Evolutionary conservation across 352 stramenopile species (phyloP).

Genomic region (Phytophthora colocasiae): DNA sequence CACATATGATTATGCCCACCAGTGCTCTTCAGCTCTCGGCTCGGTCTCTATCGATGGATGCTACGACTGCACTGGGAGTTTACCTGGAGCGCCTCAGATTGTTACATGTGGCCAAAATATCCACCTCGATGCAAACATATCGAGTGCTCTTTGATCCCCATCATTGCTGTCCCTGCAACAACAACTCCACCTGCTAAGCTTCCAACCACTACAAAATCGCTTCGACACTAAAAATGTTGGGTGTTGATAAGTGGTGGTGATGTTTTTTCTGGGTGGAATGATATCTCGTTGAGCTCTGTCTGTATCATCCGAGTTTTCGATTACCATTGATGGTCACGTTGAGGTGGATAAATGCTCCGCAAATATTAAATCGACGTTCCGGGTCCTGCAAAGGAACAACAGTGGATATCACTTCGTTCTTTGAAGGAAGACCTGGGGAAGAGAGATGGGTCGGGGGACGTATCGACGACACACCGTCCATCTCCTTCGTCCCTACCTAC

Average conservation of each 20-base stretch:
- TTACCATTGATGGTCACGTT: conserved; percentile 55
- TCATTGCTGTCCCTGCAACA: conserved; percentile 16
- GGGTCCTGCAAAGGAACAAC: conserved; percentile 58
- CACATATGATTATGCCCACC: conserved; percentile 51
- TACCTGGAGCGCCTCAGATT: conserved; percentile 49
- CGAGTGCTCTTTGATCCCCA: conserved; percentile 36
- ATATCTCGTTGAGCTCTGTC: conserved; percentile 58
- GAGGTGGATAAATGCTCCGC: conserved; percentile 53
- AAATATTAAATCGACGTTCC: conserved; percentile 53
- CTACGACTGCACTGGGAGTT: conserved; percentile 52
- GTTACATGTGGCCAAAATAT: conserved; percentile 51
- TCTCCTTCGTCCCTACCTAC: conserved; percentile 30
- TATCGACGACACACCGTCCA: conserved; percentile 18
- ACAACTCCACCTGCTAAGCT: conserved; percentile 9
- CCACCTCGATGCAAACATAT: conserved; percentile 61
- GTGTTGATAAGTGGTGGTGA: conserved; percentile 59
- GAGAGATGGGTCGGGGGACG: conserved; percentile 8
- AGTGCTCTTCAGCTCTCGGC: conserved; percentile 46
- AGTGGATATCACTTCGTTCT: conserved; percentile 29
- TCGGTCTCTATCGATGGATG: conserved; percentile 62
- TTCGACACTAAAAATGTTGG: conserved; percentile 50
- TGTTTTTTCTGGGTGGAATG: conserved; percentile 55
- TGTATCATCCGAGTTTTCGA: conserved; percentile 57
- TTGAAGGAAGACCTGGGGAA: conserved; percentile 23
- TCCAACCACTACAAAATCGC: conserved; percentile 7